phyloP scores from a whole-genome alignment of 116 monocot species.

The Thalassia testudinum region DNA sequence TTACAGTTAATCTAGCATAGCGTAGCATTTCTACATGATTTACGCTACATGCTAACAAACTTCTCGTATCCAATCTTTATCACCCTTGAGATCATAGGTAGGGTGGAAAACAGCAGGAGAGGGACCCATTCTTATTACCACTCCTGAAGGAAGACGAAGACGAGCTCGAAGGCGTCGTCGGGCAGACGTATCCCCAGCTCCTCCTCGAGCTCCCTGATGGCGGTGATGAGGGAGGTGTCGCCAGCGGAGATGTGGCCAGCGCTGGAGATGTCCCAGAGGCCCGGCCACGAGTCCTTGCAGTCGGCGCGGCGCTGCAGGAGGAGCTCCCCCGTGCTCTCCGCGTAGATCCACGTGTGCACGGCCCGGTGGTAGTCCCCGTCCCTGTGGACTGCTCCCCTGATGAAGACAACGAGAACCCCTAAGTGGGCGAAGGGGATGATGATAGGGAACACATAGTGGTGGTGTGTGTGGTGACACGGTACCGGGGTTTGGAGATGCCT shows the following conservation, averaged over 20 bases:
- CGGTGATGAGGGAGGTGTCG: slow-evolving; percentile 62
- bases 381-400: slow-evolving; percentile 57
- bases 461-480: too few species aligned
- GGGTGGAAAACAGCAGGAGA: too few species aligned
- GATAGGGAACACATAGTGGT: too few species aligned
- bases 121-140: slow-evolving; percentile 52
- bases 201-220: slow-evolving; percentile 92
- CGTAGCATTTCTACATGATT: too few species aligned
- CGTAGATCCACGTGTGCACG: slow-evolving; percentile 91
- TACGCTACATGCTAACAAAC: too few species aligned
- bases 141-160: slow-evolving; percentile 84
- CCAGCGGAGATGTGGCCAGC: slow-evolving; percentile 92
- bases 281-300: slow-evolving; percentile 96
- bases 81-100: too few species aligned
- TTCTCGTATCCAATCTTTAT: too few species aligned
- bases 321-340: slow-evolving; percentile 81
- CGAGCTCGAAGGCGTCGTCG: slow-evolving; percentile 74
- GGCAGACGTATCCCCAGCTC: slow-evolving; percentile 87
- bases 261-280: slow-evolving; percentile 90
- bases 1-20: too few species aligned
- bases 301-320: slow-evolving; percentile 85
- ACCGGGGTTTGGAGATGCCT: slow-evolving; percentile 67
- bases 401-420: background rate
- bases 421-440: too few species aligned
- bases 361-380: slow-evolving; percentile 92